These are phyloP conservation scores for Chrysanthemum seticuspe DNA, from an alignment of 129 eudicot species.

Conservation along the genomic window DNA sequence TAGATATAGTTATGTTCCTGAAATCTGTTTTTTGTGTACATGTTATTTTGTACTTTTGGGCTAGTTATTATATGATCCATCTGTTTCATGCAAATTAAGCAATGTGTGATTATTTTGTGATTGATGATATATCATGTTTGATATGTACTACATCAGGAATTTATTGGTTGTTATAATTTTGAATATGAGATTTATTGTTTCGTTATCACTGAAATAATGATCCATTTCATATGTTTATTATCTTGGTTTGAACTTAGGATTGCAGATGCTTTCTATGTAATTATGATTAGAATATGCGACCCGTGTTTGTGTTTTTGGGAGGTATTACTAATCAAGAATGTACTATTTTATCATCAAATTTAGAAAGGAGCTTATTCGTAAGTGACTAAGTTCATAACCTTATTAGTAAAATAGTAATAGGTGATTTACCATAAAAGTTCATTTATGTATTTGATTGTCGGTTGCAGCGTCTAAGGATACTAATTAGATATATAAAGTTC, in stretches of 20 bases:
- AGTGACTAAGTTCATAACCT: too few species aligned
- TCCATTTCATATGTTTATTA: too few species aligned
- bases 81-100: conserved; percentile 7
- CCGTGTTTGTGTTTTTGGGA: neutral
- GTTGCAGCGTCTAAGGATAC: conserved; percentile 1
- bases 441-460: neutral
- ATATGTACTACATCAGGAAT: neutral
- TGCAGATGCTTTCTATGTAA: neutral
- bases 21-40: neutral
- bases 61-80: neutral
- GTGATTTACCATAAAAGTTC: neutral
- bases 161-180: neutral
- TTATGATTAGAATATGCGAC: neutral
- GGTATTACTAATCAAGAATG: neutral
- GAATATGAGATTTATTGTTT: too few species aligned
- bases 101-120: too few species aligned
- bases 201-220: neutral
- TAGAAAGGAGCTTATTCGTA: neutral
- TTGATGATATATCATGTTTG: too few species aligned
- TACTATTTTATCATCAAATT: neutral
- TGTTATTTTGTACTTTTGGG: neutral
- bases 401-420: too few species aligned
- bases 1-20: neutral
- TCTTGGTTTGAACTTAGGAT: neutral
- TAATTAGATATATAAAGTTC: neutral